Evolutionary conservation across 805 yeast genomes (phyloP), one percentile per base, ranked within the genome.

Genomic region (Cephaloascus fragrans): DNA sequence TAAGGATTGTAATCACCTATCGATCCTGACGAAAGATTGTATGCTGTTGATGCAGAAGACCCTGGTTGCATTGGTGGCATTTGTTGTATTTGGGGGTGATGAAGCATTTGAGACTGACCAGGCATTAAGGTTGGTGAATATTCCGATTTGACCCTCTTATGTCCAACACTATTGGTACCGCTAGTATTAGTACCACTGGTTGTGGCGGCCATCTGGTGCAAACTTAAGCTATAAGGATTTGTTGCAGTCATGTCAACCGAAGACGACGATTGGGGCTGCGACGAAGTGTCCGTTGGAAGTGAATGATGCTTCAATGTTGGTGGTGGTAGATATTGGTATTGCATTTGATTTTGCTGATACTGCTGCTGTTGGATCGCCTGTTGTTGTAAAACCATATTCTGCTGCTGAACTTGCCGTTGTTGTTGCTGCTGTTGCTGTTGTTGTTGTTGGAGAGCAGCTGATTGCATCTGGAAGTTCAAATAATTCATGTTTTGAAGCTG

Each of bases 301-400:
- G 33, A 31, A 14, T 31, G 33, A 16, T 31, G 33, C n/a, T 31
- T 31, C n/a, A 31, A 9, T n/a, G n/a, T n/a, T 8, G 33, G 33
- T 9, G 33, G 33, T 31, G 33, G 33, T 31, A 31, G n/a, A 16
- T 31, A 31, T 31, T 31, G 33, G 15, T 31, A 31, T 26, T 26
- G 29, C n/a, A n/a, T n/a, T n/a, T n/a, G 19, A 20, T 26, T 39
- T 18, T n/a, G 31, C 34, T 37, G 41, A n/a, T 33, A 33, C 29
- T 36, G 41, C 3, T 20, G 34, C 26, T 39, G 43, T 23, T 26
- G 32, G 29, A 10, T 14, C 34, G 17, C 23, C 18, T 18, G 23
- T 18, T 14, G 19, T 23, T 8, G 35, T 19, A 20, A 8, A 32
- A 8, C 18, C 32, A 26, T 3, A 29, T 19, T 4, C 28, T 18